Conservation (phyloP, 2,329 filamentous ascomycete species). For the Geosmithia flava region DNA sequence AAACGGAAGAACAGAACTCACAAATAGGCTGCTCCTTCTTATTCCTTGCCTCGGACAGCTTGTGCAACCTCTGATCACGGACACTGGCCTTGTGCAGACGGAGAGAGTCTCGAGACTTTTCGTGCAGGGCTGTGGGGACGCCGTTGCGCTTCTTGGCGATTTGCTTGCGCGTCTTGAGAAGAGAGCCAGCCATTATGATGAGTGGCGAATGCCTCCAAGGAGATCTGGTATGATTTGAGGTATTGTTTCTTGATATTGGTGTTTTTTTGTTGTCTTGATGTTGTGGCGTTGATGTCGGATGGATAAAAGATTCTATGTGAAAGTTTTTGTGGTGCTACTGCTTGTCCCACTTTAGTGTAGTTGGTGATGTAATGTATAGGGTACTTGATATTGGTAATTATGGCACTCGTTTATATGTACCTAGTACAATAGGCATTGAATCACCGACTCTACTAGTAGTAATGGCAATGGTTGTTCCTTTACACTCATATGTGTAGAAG, state of each 20-base stretch:
- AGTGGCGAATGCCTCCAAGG: neutral
- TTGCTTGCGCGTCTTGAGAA: constrained; percentile 78
- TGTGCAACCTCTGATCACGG: constrained; percentile 72
- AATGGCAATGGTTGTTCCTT: too few species aligned
- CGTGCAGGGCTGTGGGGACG: constrained; percentile 64
- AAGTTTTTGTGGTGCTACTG: too few species aligned
- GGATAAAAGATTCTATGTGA: too few species aligned
- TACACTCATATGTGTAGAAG: too few species aligned
- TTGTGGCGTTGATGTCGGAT: too few species aligned
- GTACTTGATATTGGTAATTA: too few species aligned
- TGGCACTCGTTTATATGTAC: too few species aligned
- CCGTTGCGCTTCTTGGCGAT: constrained; percentile 78
- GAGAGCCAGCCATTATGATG: constrained; percentile 57
- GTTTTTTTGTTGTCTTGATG: too few species aligned
- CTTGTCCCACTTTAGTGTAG: too few species aligned
- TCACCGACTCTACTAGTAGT: too few species aligned
- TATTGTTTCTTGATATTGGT: neutral
- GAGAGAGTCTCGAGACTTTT: constrained; percentile 77
- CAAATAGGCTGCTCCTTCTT: constrained; percentile 65
- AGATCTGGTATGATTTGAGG: neutral
- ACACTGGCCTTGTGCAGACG: constrained; percentile 67
- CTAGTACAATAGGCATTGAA: too few species aligned
- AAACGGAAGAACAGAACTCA: constrained; percentile 25
- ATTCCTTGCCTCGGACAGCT: constrained; percentile 53
- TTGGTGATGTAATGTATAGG: too few species aligned